These are phyloP conservation scores for Lasiosphaeris hirsuta DNA, from an alignment of 495 filamentous ascomycete species.

Conservation along the genomic window DNA sequence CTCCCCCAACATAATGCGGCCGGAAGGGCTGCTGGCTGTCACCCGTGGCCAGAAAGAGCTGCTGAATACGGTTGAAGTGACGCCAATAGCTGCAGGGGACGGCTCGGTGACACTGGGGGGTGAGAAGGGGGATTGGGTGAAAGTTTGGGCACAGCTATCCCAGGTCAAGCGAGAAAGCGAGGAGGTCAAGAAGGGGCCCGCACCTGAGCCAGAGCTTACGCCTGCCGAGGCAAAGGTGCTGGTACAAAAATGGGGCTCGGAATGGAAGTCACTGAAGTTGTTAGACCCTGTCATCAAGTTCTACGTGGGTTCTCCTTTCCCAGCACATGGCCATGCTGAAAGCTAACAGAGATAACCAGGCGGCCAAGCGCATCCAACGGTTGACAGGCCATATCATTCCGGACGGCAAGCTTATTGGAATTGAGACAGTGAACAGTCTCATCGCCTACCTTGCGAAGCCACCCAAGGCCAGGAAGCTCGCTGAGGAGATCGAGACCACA, in stretches of 20 bases:
- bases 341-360: slow-evolving; percentile 40
- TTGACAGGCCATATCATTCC: slow-evolving; percentile 70
- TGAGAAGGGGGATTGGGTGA: not conserved
- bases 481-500: slow-evolving; percentile 40
- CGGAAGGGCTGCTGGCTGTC: not conserved
- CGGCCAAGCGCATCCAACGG: slow-evolving; percentile 72
- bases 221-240: slow-evolving; percentile 28
- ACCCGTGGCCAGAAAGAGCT: slow-evolving; percentile 10
- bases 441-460: slow-evolving; percentile 51
- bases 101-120: slow-evolving; percentile 27
- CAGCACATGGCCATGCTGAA: not conserved
- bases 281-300: slow-evolving; percentile 63
- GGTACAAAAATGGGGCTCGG: slow-evolving; percentile 36
- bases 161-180: too few relatives aligned
- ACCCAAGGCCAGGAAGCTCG: slow-evolving; percentile 57
- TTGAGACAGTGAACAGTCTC: slow-evolving; percentile 54
- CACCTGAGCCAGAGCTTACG: not conserved
- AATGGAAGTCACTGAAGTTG: slow-evolving; percentile 56
- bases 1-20: slow-evolving; percentile 20
- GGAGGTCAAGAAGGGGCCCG: too few relatives aligned
- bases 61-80: slow-evolving; percentile 11
- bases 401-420: slow-evolving; percentile 58
- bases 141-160: too few relatives aligned
- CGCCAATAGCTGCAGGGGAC: slow-evolving; percentile 16
- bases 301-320: slow-evolving; percentile 44